Conservation (phyloP, 129 eudicot species). For the Centella asiatica region DNA sequence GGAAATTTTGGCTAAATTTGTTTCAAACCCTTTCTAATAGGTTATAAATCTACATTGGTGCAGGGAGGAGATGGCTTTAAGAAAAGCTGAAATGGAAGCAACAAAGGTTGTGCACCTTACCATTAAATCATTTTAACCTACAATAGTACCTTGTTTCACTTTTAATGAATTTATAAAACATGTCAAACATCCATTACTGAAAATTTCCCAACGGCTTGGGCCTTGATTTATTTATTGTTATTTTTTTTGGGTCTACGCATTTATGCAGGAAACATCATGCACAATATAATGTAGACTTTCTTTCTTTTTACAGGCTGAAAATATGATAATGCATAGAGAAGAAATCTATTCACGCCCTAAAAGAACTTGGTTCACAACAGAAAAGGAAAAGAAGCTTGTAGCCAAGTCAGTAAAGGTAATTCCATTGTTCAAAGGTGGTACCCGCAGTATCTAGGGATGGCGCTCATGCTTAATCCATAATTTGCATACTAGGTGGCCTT, state of each 20-base stretch:
- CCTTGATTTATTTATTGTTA: not conserved
- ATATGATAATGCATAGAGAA: constrained; percentile 76
- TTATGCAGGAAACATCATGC: not conserved
- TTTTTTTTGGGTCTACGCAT: not conserved
- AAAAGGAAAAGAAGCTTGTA: constrained; percentile 64
- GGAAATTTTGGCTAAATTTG: not conserved
- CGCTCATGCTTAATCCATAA: not conserved
- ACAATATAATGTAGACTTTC: not conserved
- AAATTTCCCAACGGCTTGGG: not conserved
- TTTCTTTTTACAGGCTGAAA: constrained; percentile 64
- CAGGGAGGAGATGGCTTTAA: constrained; percentile 89
- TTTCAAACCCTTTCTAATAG: not conserved
- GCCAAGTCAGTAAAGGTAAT: constrained; percentile 72
- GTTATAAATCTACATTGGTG: constrained; percentile 11
- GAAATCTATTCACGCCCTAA: constrained; percentile 90
- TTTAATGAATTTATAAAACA: not conserved
- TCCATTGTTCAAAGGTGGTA: not conserved
- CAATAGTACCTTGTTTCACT: not conserved
- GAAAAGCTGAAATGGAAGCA: constrained; percentile 97
- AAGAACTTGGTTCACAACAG: constrained; percentile 86
- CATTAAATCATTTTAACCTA: not conserved
- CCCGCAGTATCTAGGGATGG: not conserved
- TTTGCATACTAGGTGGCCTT: not conserved
- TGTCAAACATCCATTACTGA: not conserved
- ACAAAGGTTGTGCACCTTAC: constrained; percentile 43